Evolutionary conservation across 1,284 basidiomycete genomes (phyloP), one percentile per base, ranked within the genome.

Genomic region (Athelia sp.): DNA sequence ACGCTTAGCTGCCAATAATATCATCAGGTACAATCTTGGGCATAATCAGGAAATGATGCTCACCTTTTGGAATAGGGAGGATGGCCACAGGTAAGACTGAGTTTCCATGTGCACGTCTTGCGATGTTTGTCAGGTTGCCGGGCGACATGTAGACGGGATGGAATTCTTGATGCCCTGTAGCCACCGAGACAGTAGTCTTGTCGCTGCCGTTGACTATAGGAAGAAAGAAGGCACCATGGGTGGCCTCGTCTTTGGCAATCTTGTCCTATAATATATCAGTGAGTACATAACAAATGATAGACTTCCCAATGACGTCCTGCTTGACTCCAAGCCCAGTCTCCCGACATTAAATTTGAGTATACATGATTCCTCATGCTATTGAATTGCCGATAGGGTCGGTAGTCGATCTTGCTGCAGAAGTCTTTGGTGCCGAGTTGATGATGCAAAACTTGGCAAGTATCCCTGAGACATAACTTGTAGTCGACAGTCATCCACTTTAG

Each of bases 301-400:
- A 4, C 18, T 44, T 22, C n/a, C 10, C 9, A n/a, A 26, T 9
- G 17, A 48, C 48, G 1, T 43, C 53, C 56, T 14, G 50, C 48
- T 31, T 58, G 59, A 21, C 52, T 54, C 53, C 55, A 60, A 6
- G 56, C 56, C 61, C 59, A 66, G 42, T 61, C 51, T 9, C 47
- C 65, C 4, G 59, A 64, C 61, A 66, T 62, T 13, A 65, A 47
- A 49, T 64, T 54, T 19, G 45, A 52, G 32, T 43, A 63, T 6
- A 55, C 22, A 22, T 55, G 47, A 14, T 57, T 29, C 18, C 57
- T 56, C 44, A 56, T 45, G 6, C 26, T 23, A 34, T 56, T 47
- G 36, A 60, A 61, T 40, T 63, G 52, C 10, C 47, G 50, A 45
- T 58, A 62, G 4, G 60, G 55, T 3, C 44, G 36, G 43, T 48